Base-by-base conservation (phyloP, 257 asterid genomes). In the Echium plantagineum region DNA sequence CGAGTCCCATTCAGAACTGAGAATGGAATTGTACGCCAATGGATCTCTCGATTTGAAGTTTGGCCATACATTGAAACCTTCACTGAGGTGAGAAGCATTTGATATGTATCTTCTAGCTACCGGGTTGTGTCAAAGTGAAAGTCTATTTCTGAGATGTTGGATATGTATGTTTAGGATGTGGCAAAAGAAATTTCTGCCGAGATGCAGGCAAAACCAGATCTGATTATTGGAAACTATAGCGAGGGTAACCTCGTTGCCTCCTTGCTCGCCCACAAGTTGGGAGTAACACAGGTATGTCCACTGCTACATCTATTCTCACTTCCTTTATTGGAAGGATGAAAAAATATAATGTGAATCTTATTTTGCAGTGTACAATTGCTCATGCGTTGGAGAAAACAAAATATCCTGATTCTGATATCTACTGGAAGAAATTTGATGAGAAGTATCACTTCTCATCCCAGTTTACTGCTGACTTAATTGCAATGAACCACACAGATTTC, bases 211-310 rank as follows among this genome's bases (percentile, higher is more conserved):
- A 89, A 81, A 74, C 99, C 99, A 0, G 99, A 93, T 69, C 73
- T 93, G 76, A 84, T 93, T 57, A 89, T 93, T 6, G 97, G 99
- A 5, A 93, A 93, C 76, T 93, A 93, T 19, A 93, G 99, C 19
- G 97, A 89, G 82, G 99, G 99, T 3, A 93, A 93, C 72, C 94
- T 93, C 13, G 97, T 79, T 12, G 99, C 99, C 66, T 93, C 99
- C 18, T 76, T 93, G 71, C 81, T 93, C 62, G 90, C 99, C 69
- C 94, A 89, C 78, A 93, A 89, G 68, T 72, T 93, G 47, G 97
- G 95, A 21, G 99, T 86, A n/a, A 89, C 96, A 47, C 97, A 90
- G 93, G 98, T 83, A 31, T 38, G 60, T 66, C 17, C 20, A 13
- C 13, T 0, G 7, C 59, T 8, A 15, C 7, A 61, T 66, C 4